Conservation (phyloP, 2,329 filamentous ascomycete genomes). For the Akanthomyces muscarius region DNA sequence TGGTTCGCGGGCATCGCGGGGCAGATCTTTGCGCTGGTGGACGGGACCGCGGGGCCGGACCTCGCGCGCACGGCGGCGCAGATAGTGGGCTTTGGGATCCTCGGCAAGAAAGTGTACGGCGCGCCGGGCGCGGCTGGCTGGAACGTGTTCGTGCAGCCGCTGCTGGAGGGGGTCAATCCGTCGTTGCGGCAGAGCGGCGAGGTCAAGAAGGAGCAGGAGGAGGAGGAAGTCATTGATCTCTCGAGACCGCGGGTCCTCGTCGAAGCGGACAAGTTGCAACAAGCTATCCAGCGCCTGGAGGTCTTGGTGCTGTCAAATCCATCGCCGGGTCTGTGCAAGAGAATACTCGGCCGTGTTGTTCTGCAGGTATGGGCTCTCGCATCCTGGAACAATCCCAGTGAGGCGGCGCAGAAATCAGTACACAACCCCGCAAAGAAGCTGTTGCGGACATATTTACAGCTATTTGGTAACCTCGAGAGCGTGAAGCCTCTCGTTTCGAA, state of each 20-base stretch:
- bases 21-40: slow-evolving; percentile 59
- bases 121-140: slow-evolving; percentile 61
- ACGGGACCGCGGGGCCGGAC: slow-evolving; percentile 43
- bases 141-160: slow-evolving; percentile 56
- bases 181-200: slow-evolving; percentile 24
- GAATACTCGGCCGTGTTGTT: slow-evolving; percentile 56
- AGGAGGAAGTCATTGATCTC: slow-evolving; percentile 43
- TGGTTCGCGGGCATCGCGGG: slow-evolving; percentile 60
- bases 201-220: slow-evolving; percentile 22
- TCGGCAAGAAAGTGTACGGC: slow-evolving; percentile 60
- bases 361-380: slow-evolving; percentile 61
- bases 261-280: slow-evolving; percentile 41
- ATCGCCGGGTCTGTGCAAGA: slow-evolving; percentile 60
- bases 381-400: slow-evolving; percentile 42
- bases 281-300: slow-evolving; percentile 51
- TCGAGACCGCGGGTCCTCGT: slow-evolving; percentile 43
- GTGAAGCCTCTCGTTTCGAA: slow-evolving; percentile 48
- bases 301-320: slow-evolving; percentile 59
- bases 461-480: slow-evolving; percentile 50
- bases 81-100: slow-evolving; percentile 53
- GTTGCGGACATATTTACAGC: slow-evolving; percentile 53
- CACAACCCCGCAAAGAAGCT: slow-evolving; percentile 46
- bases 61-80: slow-evolving; percentile 35
- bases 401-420: slow-evolving; percentile 35
- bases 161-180: slow-evolving; percentile 50